phyloP scores from a whole-genome alignment of 352 stramenopile species.

The Phytophthora litchii region DNA sequence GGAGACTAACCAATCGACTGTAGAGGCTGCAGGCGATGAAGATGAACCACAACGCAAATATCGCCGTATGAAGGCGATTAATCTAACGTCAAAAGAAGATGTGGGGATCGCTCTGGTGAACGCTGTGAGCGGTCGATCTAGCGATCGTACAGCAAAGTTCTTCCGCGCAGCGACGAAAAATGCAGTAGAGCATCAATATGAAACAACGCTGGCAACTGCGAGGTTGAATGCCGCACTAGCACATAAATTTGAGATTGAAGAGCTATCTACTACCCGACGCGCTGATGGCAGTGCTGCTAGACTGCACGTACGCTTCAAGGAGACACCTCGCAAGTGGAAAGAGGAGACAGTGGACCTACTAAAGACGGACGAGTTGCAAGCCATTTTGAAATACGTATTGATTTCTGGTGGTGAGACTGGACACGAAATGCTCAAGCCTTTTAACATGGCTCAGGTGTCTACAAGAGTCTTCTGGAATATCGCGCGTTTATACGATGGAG shows the following conservation, averaged over 20 bases:
- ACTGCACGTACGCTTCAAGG: slow-evolving; percentile 80
- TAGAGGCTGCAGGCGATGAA: slow-evolving; percentile 17
- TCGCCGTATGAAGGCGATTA: slow-evolving; percentile 50
- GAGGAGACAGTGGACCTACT: slow-evolving; percentile 78
- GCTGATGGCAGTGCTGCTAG: slow-evolving; percentile 37
- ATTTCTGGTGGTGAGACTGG: slow-evolving; percentile 80
- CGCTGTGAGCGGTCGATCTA: slow-evolving; percentile 63
- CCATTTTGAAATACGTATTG: slow-evolving; percentile 85
- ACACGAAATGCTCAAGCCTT: slow-evolving; percentile 89
- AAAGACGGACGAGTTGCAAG: slow-evolving; percentile 67
- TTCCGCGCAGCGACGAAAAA: slow-evolving; percentile 77
- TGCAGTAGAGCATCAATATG: slow-evolving; percentile 84
- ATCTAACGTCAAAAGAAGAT: slow-evolving; percentile 82
- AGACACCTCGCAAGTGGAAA: slow-evolving; percentile 80
- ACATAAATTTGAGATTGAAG: slow-evolving; percentile 64
- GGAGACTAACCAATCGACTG: slow-evolving; percentile 25
- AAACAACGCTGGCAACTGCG: slow-evolving; percentile 73
- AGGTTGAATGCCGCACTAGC: slow-evolving; percentile 71
- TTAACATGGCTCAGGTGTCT: slow-evolving; percentile 90
- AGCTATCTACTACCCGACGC: slow-evolving; percentile 33
- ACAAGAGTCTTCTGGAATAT: slow-evolving; percentile 89
- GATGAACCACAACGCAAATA: slow-evolving; percentile 51
- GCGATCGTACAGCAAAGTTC: slow-evolving; percentile 74
- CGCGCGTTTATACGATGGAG: slow-evolving; percentile 74
- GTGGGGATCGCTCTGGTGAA: slow-evolving; percentile 66